phyloP scores from a whole-genome alignment of 192 early-diverging fungal species.

The Backusella psychrophila region DNA sequence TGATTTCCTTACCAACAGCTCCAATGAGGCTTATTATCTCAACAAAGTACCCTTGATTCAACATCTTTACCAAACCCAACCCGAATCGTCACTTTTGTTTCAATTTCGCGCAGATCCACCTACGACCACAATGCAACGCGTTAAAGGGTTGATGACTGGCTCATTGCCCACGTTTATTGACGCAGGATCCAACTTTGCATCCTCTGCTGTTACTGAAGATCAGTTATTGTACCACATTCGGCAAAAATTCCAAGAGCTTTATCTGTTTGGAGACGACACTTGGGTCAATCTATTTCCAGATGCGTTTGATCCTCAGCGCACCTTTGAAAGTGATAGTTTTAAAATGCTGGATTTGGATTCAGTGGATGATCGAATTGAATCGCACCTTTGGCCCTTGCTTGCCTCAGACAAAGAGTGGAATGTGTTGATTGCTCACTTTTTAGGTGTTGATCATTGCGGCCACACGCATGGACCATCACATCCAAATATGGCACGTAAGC shows the following conservation, averaged over 20 bases:
- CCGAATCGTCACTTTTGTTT: conserved; percentile 59
- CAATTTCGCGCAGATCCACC: conserved; percentile 80
- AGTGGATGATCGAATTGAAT: conserved; percentile 83
- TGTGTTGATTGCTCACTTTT: conserved; percentile 85
- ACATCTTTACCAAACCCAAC: conserved; percentile 42
- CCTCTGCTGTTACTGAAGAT: conserved; percentile 70
- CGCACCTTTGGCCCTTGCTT: conserved; percentile 50
- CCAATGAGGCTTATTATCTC: conserved; percentile 35
- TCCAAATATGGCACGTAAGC: conserved; percentile 81
- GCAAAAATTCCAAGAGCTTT: conserved; percentile 38
- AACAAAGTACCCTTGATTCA: conserved; percentile 54
- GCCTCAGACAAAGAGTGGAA: conserved; percentile 59
- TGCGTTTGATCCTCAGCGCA: conserved; percentile 42
- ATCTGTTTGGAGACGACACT: conserved; percentile 94
- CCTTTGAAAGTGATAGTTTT: conserved; percentile 63
- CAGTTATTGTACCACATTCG: conserved; percentile 57
- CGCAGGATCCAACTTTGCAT: conserved; percentile 78
- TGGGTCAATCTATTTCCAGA: conserved; percentile 87
- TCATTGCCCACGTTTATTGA: conserved; percentile 84
- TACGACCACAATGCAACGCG: conserved; percentile 78
- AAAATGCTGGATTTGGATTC: conserved; percentile 92
- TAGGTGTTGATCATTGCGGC: conserved; percentile 97
- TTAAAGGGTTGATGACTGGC: conserved; percentile 81
- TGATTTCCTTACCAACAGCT: conserved; percentile 41
- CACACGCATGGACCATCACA: conserved; percentile 89